These are phyloP conservation scores for Inga leiocalycina DNA, from an alignment of 306 rosid species.

Conservation along the genomic window DNA sequence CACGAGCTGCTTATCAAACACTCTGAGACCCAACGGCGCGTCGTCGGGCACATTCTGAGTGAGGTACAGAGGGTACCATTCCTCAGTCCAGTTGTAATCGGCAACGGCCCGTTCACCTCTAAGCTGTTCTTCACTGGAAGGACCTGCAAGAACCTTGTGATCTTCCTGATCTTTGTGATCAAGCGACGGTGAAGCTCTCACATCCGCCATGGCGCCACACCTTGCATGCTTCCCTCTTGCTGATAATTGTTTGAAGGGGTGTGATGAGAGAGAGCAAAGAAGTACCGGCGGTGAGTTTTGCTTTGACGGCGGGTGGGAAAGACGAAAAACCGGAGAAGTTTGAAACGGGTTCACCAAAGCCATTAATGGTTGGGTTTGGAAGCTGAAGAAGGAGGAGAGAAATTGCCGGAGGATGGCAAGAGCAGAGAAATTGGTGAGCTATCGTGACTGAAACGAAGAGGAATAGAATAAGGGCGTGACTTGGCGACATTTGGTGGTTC, in stretches of 20 bases:
- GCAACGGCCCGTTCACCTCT: constrained; percentile 46
- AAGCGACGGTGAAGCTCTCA: constrained; percentile 39
- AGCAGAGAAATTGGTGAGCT: background rate
- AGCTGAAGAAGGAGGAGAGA: background rate
- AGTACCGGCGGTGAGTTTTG: background rate
- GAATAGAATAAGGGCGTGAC: background rate
- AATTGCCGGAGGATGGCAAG: background rate
- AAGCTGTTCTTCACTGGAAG: constrained; percentile 55
- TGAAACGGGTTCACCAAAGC: constrained; percentile 45
- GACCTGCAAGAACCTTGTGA: constrained; percentile 50
- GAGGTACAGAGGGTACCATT: constrained; percentile 94
- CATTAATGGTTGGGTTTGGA: constrained; percentile 32
- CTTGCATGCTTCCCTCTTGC: constrained; percentile 22
- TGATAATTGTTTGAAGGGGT: constrained; percentile 17
- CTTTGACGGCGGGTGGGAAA: constrained; percentile 26
- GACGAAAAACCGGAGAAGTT: constrained; percentile 24
- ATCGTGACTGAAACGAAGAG: background rate
- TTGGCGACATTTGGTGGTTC: background rate
- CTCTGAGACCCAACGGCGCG: constrained; percentile 85
- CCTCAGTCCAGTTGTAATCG: constrained; percentile 84
- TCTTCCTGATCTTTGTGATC: constrained; percentile 37
- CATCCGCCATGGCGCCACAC: constrained; percentile 54
- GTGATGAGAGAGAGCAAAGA: constrained; percentile 25
- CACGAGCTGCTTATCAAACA: constrained; percentile 75
- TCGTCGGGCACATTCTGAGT: constrained; percentile 72